Conservation (phyloP, 2,329 filamentous ascomycete species). For the Monosporascus sp. region DNA sequence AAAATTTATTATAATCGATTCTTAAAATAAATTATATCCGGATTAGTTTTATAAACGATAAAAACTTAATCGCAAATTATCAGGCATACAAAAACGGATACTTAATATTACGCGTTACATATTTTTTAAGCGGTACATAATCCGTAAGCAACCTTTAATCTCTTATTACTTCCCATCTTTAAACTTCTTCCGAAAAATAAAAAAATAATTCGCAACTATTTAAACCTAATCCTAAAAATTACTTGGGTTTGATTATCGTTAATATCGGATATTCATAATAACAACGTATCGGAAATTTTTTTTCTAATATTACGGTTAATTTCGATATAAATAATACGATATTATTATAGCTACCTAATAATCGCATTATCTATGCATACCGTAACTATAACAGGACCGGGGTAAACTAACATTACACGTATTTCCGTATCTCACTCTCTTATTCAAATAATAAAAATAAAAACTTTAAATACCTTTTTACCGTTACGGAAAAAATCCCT, state of each 20-base stretch:
- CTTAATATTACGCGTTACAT: conserved; percentile 17
- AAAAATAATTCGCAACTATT: too few relatives aligned
- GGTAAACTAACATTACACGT: conserved; percentile 17
- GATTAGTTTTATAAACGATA: conserved; percentile 19
- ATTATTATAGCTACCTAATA: conserved; percentile 27
- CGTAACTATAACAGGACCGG: conserved; percentile 27
- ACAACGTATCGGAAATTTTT: conserved; percentile 20
- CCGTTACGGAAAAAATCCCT: conserved; percentile 19
- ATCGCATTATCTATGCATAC: conserved; percentile 31
- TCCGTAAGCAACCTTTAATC: conserved; percentile 5
- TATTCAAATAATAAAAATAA: conserved; percentile 35
- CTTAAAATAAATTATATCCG: conserved; percentile 23
- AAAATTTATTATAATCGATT: conserved; percentile 19
- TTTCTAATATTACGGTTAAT: conserved; percentile 13
- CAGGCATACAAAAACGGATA: conserved; percentile 16
- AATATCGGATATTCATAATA: conserved; percentile 8
- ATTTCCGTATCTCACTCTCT: conserved; percentile 37
- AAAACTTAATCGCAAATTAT: conserved; percentile 23
- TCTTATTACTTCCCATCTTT: too few relatives aligned
- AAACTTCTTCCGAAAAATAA: too few relatives aligned
- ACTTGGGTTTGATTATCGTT: not conserved
- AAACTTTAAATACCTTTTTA: conserved; percentile 29
- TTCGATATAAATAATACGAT: conserved; percentile 29
- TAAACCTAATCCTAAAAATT: not conserved
- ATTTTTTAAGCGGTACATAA: conserved; percentile 20